Conservation (phyloP, 495 filamentous ascomycete species). For the Astrocystis sublimbata region DNA sequence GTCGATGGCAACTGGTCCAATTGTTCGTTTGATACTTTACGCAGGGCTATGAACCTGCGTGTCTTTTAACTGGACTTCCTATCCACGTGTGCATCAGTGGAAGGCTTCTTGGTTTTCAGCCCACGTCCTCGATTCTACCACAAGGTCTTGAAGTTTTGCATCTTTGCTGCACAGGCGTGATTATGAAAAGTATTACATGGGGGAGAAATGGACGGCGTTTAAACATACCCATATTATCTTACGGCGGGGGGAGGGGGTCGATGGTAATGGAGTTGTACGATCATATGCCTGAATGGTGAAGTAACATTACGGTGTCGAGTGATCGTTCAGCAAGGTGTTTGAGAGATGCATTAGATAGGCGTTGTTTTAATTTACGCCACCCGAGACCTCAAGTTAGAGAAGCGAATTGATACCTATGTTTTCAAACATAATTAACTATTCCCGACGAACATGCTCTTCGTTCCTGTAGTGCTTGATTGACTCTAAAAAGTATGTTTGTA, state of each 20-base stretch:
- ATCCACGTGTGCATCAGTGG: not conserved
- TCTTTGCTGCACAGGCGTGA: not conserved
- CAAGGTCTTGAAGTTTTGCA: not conserved
- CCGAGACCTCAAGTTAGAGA: not conserved
- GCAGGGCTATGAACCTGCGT: not conserved
- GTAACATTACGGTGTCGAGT: constrained; percentile 6
- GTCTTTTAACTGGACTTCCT: not conserved
- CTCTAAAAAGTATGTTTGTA: no score
- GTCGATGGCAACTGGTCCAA: not conserved
- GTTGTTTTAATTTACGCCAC: constrained; percentile 18
- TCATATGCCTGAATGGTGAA: constrained; percentile 14
- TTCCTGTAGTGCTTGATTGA: no score
- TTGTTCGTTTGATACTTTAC: not conserved
- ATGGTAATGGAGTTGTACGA: constrained; percentile 25
- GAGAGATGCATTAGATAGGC: constrained; percentile 36
- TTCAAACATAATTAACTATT: not conserved
- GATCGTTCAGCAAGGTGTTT: not conserved
- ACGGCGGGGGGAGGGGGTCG: not conserved
- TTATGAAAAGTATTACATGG: not conserved
- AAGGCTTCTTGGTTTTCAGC: not conserved
- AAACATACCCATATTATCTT: not conserved
- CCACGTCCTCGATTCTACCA: not conserved
- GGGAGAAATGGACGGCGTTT: constrained; percentile 11
- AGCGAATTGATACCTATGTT: constrained; percentile 27
- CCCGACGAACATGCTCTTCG: no score